Base-by-base conservation (phyloP, 2,329 filamentous ascomycete genomes). In the Penicillium sp. region DNA sequence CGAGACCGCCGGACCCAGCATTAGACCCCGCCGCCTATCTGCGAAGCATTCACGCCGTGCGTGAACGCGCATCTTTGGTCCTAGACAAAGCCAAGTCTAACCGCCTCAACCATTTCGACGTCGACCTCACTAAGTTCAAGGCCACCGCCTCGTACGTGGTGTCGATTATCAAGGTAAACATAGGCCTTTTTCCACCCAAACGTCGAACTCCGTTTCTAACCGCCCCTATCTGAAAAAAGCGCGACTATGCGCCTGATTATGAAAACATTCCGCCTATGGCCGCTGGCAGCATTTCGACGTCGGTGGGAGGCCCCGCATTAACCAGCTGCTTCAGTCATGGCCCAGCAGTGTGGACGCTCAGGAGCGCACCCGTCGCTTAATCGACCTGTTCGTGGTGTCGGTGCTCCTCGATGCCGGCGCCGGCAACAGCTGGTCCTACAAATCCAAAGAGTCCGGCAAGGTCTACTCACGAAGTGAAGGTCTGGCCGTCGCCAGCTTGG, bases 11-110 rank as follows among this genome's bases (percentile, higher is more conserved):
- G 23, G 90, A 97, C 70, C 90, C 91, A 61, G 79, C 85, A 52
- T 77, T 91, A 58, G 89, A 97, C 66, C 90, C 91, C 16, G 88
- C 86, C 20, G 90, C 84, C 51, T 97, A 97, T 70, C 79, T 98
- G 61, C 83, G 87, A 65, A 96, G 89, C 71, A 81, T 97, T 62
- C 83, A 88, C 61, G 83, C 93, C 23, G 89, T 98, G 22, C 80
- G 93, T 52, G 89, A 96, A 61, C 76, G 89, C 53, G 85, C 81
- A 63, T 80, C 74, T 59, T 73, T 91, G 55, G 77, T 95, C 42
- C 77, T 87, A 50, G 80, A 87, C 53, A 90, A 86, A 73, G 88
- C 89, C 8, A 77, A 86, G 61, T 77, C 76, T 55, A 88, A 95
- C 63, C 77, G 86, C 58, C 77, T 95, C 51, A 81, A 80, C 58